These are phyloP conservation scores for Suhomyces bribrorum DNA, from an alignment of 1,139 yeast genomes.

Conservation along the genomic window DNA sequence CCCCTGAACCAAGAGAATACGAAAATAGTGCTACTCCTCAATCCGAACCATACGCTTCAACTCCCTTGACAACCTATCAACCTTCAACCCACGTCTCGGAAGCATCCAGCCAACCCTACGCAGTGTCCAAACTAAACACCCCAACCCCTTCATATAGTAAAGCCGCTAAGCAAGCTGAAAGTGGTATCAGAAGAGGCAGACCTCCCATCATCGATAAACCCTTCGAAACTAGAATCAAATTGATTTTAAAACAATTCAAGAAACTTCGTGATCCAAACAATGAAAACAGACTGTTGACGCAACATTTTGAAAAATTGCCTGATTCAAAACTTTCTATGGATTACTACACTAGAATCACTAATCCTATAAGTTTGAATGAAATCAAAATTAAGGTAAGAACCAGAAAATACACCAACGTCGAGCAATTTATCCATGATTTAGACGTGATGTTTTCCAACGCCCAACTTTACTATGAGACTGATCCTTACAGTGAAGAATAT, in stretches of 20 bases:
- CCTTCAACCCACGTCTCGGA: slow-evolving; percentile 5
- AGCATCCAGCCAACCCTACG: slow-evolving; percentile 1
- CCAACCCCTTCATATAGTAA: slow-evolving; percentile 13
- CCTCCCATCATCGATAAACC: slow-evolving; percentile 97
- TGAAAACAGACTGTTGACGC: slow-evolving; percentile 50
- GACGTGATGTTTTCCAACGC: slow-evolving; percentile 74
- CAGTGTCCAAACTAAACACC: slow-evolving; percentile 4
- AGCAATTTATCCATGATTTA: slow-evolving; percentile 74
- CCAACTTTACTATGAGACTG: slow-evolving; percentile 58
- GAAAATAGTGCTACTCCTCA: slow-evolving; percentile 13
- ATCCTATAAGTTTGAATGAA: slow-evolving; percentile 81
- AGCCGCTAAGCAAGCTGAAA: slow-evolving; percentile 37
- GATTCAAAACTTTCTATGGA: slow-evolving; percentile 65
- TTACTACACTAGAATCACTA: slow-evolving; percentile 61
- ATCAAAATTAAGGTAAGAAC: slow-evolving; percentile 84
- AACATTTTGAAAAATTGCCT: slow-evolving; percentile 79
- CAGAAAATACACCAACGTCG: slow-evolving; percentile 76
- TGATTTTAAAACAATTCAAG: slow-evolving; percentile 77
- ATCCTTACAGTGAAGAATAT: slow-evolving; percentile 56
- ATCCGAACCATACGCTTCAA: slow-evolving; percentile 11
- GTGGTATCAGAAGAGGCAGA: slow-evolving; percentile 81
- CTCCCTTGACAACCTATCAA: slow-evolving; percentile 8
- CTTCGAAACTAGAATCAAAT: slow-evolving; percentile 87
- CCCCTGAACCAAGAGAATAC: slow-evolving; percentile 6
- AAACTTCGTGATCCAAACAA: slow-evolving; percentile 61